Evolutionary conservation across 2,329 filamentous ascomycete species (phyloP), one percentile per base, ranked within the genome.

Genomic region (Alternaria sp.): DNA sequence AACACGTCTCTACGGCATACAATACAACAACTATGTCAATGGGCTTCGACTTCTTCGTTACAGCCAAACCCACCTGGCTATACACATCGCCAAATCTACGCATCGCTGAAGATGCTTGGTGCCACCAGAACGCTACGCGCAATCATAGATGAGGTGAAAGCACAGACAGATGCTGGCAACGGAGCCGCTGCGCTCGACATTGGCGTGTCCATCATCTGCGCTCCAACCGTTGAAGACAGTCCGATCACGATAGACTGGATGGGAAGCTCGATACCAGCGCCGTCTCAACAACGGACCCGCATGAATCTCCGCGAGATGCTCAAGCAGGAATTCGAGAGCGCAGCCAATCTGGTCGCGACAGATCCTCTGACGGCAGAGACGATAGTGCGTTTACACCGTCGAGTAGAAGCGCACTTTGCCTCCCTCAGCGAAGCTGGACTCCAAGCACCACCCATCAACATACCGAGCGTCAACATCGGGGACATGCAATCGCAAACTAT

Each of bases 41-140:
- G 92, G 92, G 87, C 88, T 56, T 78, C 83, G 53, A 80, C 83
- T 3, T 81, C 82, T n/a, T 77, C 78, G 4, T 82, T 86, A 20
- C 84, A 82, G 64, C 83, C 85, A 57, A 82, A 84, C 2, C 86
- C 87, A 7, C 85, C 91, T 0, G 84, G 86, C 11, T 95, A 94
- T 76, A 92, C 90, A 0, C 91, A 94, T 74, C 88, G 90, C 5
- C 89, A 92, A 67, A 81, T 93, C 3, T 84, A 92, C 9, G 84
- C 86, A 0, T 88, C 86, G 0, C 78, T 88, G 37, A 86, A 87
- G 59, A 82, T 92, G 30, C 80, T 91, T 1, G 91, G 91, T 0
- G 86, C 90, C 0, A 86, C 84, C 61, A 83, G 85, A 5, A 80
- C 92, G 0, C 79, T 95, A 1, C 78, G 84, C 2, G 80, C 88